Base-by-base conservation (phyloP, 352 stramenopile genomes). In the Blastocystis sp. region DNA sequence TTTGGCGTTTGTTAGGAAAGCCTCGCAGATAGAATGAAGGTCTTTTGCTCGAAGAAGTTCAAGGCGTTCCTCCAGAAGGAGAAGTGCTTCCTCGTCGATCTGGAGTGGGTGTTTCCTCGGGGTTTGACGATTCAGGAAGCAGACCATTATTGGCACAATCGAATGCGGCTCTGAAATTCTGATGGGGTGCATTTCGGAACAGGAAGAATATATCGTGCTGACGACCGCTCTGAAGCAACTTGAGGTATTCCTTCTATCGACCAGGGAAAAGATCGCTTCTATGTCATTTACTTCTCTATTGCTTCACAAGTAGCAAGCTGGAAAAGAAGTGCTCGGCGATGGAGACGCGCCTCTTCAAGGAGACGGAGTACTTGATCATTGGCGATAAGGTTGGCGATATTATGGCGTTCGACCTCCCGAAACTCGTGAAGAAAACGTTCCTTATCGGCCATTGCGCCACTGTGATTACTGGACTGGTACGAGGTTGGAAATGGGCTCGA, bases 321-420 rank as follows among this genome's bases (percentile, higher is more conserved):
- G 74, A 84, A 6, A 84, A 84, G 74, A 84, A 84, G 28, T 84
- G 74, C 28, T 84, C 74, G 10, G 43, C 74, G 11, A 38, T 84
- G 43, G 6, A 54, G 14, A 68, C 74, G 14, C 52, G 28, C 34
- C 14, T 54, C 3, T 57, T 68, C 54, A 40, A 68, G 17, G 74
- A 59, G 17, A 69, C 34, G 40, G 74, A 84, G 21, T 84, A 84
- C 28, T 11, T 84, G 19, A 68, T 84, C 45, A 45, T 84, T 38
- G 74, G 74, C 43, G 74, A 84, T 19, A 84, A 84, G 42, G 28
- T 84, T 10, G 74, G 74, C 3, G 74, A 84, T 17, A 63, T 84
- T 17, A 54, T 45, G 3, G 52, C 52, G 52, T 84, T 52, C 43
- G 74, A 68, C 21, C 17, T 84, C 19, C 74, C 74, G 9, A 28